Base-by-base conservation (phyloP, 352 stramenopile genomes). In the Globisporangium spiculum region DNA sequence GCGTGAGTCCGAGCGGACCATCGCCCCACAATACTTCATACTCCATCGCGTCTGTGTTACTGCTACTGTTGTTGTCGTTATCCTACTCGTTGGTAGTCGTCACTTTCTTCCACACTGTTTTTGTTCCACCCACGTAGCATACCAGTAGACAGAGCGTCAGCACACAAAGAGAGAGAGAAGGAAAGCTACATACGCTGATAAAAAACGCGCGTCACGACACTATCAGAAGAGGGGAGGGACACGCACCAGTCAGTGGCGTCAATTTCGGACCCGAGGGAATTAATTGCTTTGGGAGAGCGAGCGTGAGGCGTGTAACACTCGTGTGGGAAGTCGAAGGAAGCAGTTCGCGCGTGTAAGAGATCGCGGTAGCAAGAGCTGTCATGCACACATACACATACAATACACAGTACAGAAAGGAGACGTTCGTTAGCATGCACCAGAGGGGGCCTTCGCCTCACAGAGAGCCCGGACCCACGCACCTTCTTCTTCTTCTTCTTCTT, bases 1-100 rank as follows among this genome's bases (percentile, higher is more conserved):
- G 77, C 68, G 86, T 96, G 67, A 96, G 78, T 8, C 88, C 88
- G 55, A 96, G 63, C 20, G 86, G 84, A 2, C 88, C 88, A 60
- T 94, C 88, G 67, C 87, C 87, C 88, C 88, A 96, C 61, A 81
- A 77, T 64, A 96, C 86, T 68, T 96, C 85, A 73, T 96, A 96
- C 77, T 96, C 88, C 88, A 96, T 96, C 58, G 58, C 50, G 56
- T 16, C 56, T 52, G 18, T 24, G 44, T 32, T 30, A 18, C 8
- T 60, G 30, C 2, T 30, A 18, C 27, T 60, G 41, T 9, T 50
- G 38, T n/a, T 22, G 41, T 3, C 18, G 18, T 22, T 22, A 52
- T 52, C 6, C 44, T 52, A 52, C 6, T 52, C 44, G 44, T 4
- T 52, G 44, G 18, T 24, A 10, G 18, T 24, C 44, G 44, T 52